A percentile compares a stretch with the other conserved stretches of the same genome.
Evolutionary conservation across 148 eudicot species (phyloP).

Genomic region (Arctostaphylos glauca): DNA sequence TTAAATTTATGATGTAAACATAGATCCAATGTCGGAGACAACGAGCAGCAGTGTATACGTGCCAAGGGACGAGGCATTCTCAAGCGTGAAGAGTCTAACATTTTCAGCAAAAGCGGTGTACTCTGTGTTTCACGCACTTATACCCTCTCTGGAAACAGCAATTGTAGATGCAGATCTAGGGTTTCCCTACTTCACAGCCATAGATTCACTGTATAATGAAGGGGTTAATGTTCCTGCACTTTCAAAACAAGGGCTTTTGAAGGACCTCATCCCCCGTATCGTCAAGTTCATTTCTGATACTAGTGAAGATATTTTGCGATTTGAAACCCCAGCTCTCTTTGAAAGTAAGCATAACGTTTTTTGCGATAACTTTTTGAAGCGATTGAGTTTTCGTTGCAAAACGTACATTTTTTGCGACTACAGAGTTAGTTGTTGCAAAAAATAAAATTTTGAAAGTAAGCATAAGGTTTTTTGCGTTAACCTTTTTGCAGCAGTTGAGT

Average conservation of each 20-base stretch:
- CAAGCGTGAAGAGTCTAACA: constrained; percentile 49
- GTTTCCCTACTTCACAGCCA: constrained; percentile 57
- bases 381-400: too few species aligned
- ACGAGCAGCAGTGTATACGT: constrained; percentile 43
- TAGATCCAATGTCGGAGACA: constrained; percentile 35
- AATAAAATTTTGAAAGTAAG: too few species aligned
- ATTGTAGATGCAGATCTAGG: constrained; percentile 35
- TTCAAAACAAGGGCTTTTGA: constrained; percentile 9
- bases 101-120: constrained; percentile 50
- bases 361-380: too few species aligned
- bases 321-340: constrained; percentile 50
- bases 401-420: too few species aligned
- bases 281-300: constrained; percentile 31
- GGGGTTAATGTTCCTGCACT: constrained; percentile 40
- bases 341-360: constrained; percentile 31
- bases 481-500: too few species aligned
- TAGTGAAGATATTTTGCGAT: constrained; percentile 30
- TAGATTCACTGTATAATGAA: constrained; percentile 50
- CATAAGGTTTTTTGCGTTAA: too few species aligned
- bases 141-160: constrained; percentile 42
- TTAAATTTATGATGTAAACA: not conserved
- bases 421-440: too few species aligned
- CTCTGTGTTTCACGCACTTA: constrained; percentile 55
- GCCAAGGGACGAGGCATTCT: constrained; percentile 76
- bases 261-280: constrained; percentile 48